phyloP scores from a whole-genome alignment of 169 alveolate genomes.

The Blepharisma undulans region DNA sequence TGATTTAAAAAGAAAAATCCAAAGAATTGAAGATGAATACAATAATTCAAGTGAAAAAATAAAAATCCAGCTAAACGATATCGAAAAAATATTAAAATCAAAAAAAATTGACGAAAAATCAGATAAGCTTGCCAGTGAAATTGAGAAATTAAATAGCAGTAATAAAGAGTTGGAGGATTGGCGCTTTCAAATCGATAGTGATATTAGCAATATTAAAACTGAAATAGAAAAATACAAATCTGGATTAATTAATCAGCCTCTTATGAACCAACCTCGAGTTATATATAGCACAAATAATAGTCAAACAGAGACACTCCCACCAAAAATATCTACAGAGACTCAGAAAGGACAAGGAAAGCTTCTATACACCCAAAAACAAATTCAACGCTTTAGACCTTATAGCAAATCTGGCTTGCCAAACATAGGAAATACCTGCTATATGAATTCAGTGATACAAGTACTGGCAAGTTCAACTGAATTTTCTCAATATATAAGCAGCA shows the following conservation, averaged over 20 bases:
- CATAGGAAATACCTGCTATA: no score
- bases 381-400: not conserved
- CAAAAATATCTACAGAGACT: not conserved
- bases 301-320: not conserved
- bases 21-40: not conserved
- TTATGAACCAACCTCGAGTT: not conserved
- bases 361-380: not conserved
- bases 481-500: no score
- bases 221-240: not conserved
- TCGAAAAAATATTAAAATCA: not conserved
- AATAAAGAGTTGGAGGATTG: not conserved
- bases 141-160: no score
- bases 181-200: not conserved
- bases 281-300: not conserved
- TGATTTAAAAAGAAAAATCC: not conserved
- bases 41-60: not conserved
- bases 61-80: no score
- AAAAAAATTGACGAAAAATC: not conserved
- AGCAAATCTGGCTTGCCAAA: no score
- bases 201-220: no score
- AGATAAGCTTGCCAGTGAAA: not conserved
- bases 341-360: not conserved
- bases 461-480: no score
- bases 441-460: no score
- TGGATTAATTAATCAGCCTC: not conserved